These are phyloP conservation scores for Phytophthora sp. DNA, from an alignment of 352 stramenopile species.

Conservation along the genomic window DNA sequence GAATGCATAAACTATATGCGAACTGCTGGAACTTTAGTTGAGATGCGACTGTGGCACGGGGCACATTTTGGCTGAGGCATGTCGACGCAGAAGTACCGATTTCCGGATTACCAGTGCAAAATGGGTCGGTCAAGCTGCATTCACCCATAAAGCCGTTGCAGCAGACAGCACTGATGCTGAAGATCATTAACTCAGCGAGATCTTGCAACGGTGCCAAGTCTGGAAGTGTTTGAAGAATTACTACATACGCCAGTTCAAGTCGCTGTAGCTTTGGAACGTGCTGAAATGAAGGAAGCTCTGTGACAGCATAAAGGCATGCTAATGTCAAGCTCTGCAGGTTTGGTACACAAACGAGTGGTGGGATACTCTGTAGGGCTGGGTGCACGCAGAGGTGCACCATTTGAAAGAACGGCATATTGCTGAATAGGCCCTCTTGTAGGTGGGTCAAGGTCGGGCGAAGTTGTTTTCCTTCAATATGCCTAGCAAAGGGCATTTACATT, in stretches of 20 bases:
- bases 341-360: slow-evolving; percentile 12
- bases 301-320: too few species aligned
- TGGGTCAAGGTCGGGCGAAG: neutral
- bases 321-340: slow-evolving; percentile 16
- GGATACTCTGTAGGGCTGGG: slow-evolving; percentile 8
- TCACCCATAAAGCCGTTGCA: too few species aligned
- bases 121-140: slow-evolving; percentile 15
- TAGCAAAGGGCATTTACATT: too few species aligned
- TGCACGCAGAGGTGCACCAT: slow-evolving; percentile 21
- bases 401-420: slow-evolving; percentile 17
- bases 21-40: neutral
- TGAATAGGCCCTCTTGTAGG: slow-evolving; percentile 28
- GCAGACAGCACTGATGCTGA: neutral
- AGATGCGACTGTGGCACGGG: neutral
- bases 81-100: too few species aligned
- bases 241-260: slow-evolving; percentile 5
- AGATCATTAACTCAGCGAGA: slow-evolving; percentile 22
- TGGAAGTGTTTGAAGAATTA: too few species aligned
- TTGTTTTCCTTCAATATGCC: slow-evolving; percentile 14
- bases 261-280: neutral
- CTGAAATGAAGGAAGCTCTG: too few species aligned
- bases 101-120: slow-evolving; percentile 11
- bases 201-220: too few species aligned
- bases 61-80: too few species aligned
- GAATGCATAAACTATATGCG: neutral